Evolutionary conservation across 2,329 filamentous ascomycete genomes (phyloP).

Genomic region (Paraconiothyrium sp.): DNA sequence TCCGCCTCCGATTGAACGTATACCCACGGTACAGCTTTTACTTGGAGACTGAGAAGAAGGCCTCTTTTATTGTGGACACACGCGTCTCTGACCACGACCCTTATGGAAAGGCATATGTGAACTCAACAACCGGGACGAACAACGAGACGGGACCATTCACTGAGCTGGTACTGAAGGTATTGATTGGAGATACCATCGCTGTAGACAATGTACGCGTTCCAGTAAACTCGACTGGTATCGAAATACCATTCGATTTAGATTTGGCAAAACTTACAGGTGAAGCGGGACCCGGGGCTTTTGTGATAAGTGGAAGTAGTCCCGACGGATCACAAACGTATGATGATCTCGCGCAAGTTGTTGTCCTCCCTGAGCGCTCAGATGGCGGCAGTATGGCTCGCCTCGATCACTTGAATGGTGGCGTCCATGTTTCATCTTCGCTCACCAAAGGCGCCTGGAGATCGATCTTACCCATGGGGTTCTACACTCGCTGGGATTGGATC

Average conservation of each 20-base stretch:
- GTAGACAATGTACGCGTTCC: slow-evolving; percentile 38
- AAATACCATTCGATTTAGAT: slow-evolving; percentile 3
- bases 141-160: slow-evolving; percentile 26
- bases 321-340: slow-evolving; percentile 47
- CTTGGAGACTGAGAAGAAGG: slow-evolving; percentile 49
- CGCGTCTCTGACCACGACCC: slow-evolving; percentile 59
- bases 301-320: slow-evolving; percentile 35
- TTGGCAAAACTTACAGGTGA: neutral
- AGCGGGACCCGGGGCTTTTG: slow-evolving; percentile 38
- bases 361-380: slow-evolving; percentile 54
- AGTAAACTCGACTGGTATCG: slow-evolving; percentile 51
- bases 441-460: slow-evolving; percentile 46
- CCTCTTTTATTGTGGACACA: slow-evolving; percentile 62
- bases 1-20: slow-evolving; percentile 49
- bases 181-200: slow-evolving; percentile 29
- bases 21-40: slow-evolving; percentile 60
- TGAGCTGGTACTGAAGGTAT: slow-evolving; percentile 43
- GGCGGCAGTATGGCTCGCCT: slow-evolving; percentile 58
- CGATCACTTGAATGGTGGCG: slow-evolving; percentile 58
- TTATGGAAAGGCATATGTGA: slow-evolving; percentile 34
- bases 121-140: slow-evolving; percentile 27
- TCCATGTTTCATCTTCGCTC: slow-evolving; percentile 51
- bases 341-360: slow-evolving; percentile 49
- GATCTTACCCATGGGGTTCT: slow-evolving; percentile 59
- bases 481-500: slow-evolving; percentile 54